phyloP scores from a whole-genome alignment of 495 filamentous ascomycete genomes.

The Aspergillus homomorphus region DNA sequence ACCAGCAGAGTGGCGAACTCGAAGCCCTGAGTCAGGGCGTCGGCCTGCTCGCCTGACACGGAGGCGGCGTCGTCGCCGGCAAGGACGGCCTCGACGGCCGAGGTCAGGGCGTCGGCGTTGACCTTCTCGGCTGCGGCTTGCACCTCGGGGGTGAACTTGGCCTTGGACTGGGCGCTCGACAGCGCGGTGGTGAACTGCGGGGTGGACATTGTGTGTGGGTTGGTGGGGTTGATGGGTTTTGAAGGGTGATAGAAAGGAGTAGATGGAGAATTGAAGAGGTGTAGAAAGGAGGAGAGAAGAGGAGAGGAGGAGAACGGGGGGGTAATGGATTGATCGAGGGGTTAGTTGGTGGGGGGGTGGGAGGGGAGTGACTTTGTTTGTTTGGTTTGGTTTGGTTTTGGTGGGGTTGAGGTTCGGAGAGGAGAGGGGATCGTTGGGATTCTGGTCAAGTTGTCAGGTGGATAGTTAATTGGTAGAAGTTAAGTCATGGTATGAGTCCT shows the following conservation, averaged over 20 bases:
- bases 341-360: conserved; percentile 7
- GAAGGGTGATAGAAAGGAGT: not conserved
- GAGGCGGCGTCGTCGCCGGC: conserved; percentile 18
- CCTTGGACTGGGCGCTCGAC: conserved; percentile 29
- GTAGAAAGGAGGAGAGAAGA: conserved; percentile 21
- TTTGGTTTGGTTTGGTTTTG: conserved; percentile 16
- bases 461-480: too few relatives aligned
- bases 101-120: conserved; percentile 29
- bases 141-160: conserved; percentile 33
- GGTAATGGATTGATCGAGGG: conserved; percentile 2
- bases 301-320: conserved; percentile 6
- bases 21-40: conserved; percentile 34
- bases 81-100: conserved; percentile 30
- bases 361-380: conserved; percentile 19
- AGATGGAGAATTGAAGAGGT: not conserved
- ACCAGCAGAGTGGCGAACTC: conserved; percentile 52
- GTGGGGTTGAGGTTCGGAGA: conserved; percentile 13
- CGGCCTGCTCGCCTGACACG: conserved; percentile 23
- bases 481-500: too few relatives aligned
- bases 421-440: not conserved
- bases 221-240: conserved; percentile 9
- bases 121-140: conserved; percentile 29
- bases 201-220: conserved; percentile 30
- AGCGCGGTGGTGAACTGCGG: conserved; percentile 32
- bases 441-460: not conserved